Evolutionary conservation across 345 rosid genomes (phyloP).

Genomic region (Anastatica hierochuntica): DNA sequence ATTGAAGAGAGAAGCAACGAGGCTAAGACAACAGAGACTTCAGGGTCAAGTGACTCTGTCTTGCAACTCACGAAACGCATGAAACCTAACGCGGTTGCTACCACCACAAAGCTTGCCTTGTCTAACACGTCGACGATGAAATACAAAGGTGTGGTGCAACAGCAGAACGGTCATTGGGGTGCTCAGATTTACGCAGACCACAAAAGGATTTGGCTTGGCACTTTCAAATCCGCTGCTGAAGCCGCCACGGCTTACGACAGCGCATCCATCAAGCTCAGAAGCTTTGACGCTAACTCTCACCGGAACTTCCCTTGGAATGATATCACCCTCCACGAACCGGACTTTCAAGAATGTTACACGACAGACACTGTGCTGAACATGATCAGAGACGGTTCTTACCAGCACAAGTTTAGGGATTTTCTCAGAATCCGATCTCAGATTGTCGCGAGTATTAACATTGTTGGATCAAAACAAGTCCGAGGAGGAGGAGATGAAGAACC

Average conservation of each 20-base stretch:
- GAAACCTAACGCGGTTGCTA: not conserved
- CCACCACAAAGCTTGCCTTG: not conserved
- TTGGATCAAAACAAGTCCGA: conserved; percentile 9
- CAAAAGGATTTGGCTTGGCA: conserved; percentile 56
- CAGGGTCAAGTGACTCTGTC: no score
- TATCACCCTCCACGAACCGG: conserved; percentile 33
- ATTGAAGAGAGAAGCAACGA: conserved; percentile 16
- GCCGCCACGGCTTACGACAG: conserved; percentile 67
- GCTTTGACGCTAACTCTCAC: conserved; percentile 31
- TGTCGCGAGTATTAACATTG: not conserved
- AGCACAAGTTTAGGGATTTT: conserved; percentile 36
- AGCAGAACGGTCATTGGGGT: conserved; percentile 55
- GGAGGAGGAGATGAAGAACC: conserved; percentile 1
- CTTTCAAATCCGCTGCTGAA: conserved; percentile 46
- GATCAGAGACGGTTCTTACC: conserved; percentile 65
- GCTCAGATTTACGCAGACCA: conserved; percentile 57
- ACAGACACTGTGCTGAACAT: conserved; percentile 41
- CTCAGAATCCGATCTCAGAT: conserved; percentile 18
- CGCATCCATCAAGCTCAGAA: conserved; percentile 42
- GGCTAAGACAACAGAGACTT: not conserved
- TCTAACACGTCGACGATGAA: conserved; percentile 13
- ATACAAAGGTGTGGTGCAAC: conserved; percentile 52
- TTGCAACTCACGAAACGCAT: conserved; percentile 1
- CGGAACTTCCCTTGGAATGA: conserved; percentile 55
- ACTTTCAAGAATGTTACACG: conserved; percentile 31